Evolutionary conservation across 1,284 basidiomycete species (phyloP).

Genomic region (Gomphus bonarii): DNA sequence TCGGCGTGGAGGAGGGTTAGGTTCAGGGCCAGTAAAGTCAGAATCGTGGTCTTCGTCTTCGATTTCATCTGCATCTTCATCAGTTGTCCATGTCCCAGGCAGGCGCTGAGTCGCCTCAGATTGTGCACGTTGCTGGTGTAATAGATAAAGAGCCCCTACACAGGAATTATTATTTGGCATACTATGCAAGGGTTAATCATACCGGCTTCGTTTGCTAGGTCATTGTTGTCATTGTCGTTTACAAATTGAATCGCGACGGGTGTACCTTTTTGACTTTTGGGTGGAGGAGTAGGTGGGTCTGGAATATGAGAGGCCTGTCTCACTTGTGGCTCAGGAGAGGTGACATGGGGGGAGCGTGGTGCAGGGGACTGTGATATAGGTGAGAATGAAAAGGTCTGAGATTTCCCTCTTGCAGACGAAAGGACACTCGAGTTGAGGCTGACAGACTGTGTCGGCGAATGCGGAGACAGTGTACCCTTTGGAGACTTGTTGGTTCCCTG

Average conservation of each 20-base stretch:
- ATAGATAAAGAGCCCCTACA: constrained; percentile 52
- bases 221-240: not conserved
- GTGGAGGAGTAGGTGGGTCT: not conserved
- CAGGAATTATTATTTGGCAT: constrained; percentile 39
- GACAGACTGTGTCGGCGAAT: not conserved
- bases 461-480: not conserved
- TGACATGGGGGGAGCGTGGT: not conserved
- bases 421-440: not conserved
- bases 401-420: not conserved
- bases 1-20: constrained; percentile 8
- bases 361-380: not conserved
- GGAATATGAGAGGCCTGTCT: not conserved
- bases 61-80: not conserved
- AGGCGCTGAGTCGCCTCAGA: constrained; percentile 5
- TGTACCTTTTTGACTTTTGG: not conserved
- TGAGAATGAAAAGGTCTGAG: not conserved
- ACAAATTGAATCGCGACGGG: not conserved
- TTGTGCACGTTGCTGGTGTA: constrained; percentile 38
- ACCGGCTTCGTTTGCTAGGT: constrained; percentile 7
- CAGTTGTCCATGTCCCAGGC: constrained; percentile 6
- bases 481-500: not conserved
- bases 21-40: constrained; percentile 8
- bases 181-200: not conserved
- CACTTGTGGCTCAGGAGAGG: not conserved
- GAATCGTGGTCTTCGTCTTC: not conserved